Base-by-base conservation (phyloP, 257 asterid genomes). In the Solanum sejunctum region DNA sequence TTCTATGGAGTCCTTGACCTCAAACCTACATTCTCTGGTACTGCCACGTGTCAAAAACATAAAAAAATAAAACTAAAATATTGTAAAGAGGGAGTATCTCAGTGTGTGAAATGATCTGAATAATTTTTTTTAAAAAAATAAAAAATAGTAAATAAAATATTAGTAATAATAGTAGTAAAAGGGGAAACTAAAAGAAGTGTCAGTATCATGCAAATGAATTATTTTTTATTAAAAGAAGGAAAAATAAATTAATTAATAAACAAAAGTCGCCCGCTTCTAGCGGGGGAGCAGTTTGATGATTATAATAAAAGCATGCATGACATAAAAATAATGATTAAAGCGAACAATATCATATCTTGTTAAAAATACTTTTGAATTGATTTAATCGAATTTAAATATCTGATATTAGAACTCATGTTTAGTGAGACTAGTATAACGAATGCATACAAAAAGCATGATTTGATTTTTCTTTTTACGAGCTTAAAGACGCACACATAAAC, bases 271-370 rank as follows among this genome's bases (percentile, higher is more conserved):
- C 93, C 95, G 93, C 84, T 87, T 85, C 86, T 52, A 86, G 87
- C 91, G 95, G 93, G 94, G 94, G 90, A 90, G 93, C 92, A 89
- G 90, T 90, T 89, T 88, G 85, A 92, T 89, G 88, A 90, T 90
- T 83, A 72, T 84, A 84, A 84, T 60, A 57, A 41, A 41, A 71
- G 28, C 36, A 71, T 66, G 12, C 81, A 51, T 66, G 45, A 66
- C 41, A 61, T 8, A 21, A 61, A 3, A 21, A 61, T 61, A 61
- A 61, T 61, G 36, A 61, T 61, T 58, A 58, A 58, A 58, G 13
- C 3, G 15, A 0, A 58, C 5, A 5, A 58, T 58, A 58, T 58
- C 28, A 58, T 58, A 58, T 20, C 10, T 58, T 58, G 28, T 58
- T 58, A 58, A 58, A 0, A 58, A 58, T 10, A 58, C 10, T n/a